Percentiles rank a stretch among this genome's conserved stretches.
These are phyloP conservation scores for Scheffersomyces amazonensis DNA, from an alignment of 805 yeast genomes.

Conservation along the genomic window DNA sequence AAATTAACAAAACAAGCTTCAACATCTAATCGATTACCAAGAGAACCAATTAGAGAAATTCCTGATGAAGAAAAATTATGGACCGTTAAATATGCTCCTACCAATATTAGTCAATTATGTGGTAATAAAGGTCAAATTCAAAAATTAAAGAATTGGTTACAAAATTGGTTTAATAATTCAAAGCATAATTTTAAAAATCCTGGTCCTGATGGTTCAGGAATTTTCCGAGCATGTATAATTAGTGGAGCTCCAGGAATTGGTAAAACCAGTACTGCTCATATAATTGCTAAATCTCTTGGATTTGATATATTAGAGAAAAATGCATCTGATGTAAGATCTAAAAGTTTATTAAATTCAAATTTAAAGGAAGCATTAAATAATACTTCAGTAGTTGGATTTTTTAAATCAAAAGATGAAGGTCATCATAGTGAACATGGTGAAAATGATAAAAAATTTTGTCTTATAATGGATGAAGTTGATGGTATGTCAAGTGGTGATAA, in stretches of 20 bases:
- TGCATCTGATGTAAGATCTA: conserved; percentile 89
- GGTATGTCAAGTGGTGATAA: conserved; percentile 99
- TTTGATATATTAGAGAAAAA: conserved; percentile 75
- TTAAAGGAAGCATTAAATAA: conserved; percentile 73
- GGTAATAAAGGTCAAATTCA: conserved; percentile 82
- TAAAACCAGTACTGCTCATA: conserved; percentile 78
- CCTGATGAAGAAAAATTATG: conserved; percentile 68
- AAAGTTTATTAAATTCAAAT: conserved; percentile 64
- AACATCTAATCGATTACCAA: conserved; percentile 9
- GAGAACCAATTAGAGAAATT: conserved; percentile 27
- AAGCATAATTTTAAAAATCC: conserved; percentile 54
- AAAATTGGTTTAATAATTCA: conserved; percentile 64
- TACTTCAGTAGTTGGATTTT: conserved; percentile 79
- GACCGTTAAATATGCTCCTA: conserved; percentile 94
- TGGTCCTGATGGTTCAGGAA: conserved; percentile 63
- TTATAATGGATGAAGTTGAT: conserved; percentile 98
- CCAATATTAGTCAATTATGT: conserved; percentile 69
- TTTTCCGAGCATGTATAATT: conserved; percentile 78
- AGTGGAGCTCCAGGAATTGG: conserved; percentile 90
- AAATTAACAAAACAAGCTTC: neutral
- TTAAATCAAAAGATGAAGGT: conserved; percentile 39
- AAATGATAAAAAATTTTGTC: conserved; percentile 62
- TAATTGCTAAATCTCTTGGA: conserved; percentile 66
- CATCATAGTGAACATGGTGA: conserved; percentile 16
- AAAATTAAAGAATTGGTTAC: conserved; percentile 70